Evolutionary conservation across 2,329 filamentous ascomycete species (phyloP), one percentile per base, ranked within the genome.

Genomic region (Didymella lethalis): DNA sequence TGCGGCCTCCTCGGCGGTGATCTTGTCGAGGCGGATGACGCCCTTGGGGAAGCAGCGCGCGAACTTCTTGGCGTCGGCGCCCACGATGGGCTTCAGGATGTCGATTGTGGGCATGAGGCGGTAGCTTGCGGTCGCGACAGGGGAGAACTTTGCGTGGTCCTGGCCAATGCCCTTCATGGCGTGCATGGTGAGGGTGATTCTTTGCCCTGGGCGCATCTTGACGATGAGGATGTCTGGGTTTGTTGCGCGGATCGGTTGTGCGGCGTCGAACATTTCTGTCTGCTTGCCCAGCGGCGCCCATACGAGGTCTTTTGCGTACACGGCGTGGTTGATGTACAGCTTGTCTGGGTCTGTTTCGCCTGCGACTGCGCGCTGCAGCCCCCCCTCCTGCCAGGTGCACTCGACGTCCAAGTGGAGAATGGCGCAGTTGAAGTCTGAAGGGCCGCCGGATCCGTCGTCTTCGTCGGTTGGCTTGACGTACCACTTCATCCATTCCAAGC

Each of bases 131-230:
- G 95, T 97, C 3, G 94, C 93, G 34, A 98, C 95, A 46, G 95
- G 95, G 0, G 92, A 97, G 82, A 95, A 99, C 79, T 99, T 99
- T 69, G 95, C 90, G 78, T 99, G 95, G 78, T 99, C 95, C 64
- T 90, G 88, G 47, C 95, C 95, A 66, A 96, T 88, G 61, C 96
- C 95, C 81, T 97, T 96, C 80, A 96, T 88, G 81, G 94, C 95
- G 82, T 98, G 93, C 85, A 96, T 90, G 66, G 91, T 88, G 62
- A 97, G 83, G 72, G 91, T 85, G 71, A 99, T 91, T 69, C 87
- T 86, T 82, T 99, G 96, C 4, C 90, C 91, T 0, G 96, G 95
- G 28, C 95, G 88, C 78, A 99, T 82, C 82, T 99, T 99, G 61
- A 93, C 93, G 74, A 99, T 88, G 56, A 99, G 82, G 63, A 99